Evolutionary conservation across 2,329 filamentous ascomycete species (phyloP).

Genomic region (Aspergillus vadensis): DNA sequence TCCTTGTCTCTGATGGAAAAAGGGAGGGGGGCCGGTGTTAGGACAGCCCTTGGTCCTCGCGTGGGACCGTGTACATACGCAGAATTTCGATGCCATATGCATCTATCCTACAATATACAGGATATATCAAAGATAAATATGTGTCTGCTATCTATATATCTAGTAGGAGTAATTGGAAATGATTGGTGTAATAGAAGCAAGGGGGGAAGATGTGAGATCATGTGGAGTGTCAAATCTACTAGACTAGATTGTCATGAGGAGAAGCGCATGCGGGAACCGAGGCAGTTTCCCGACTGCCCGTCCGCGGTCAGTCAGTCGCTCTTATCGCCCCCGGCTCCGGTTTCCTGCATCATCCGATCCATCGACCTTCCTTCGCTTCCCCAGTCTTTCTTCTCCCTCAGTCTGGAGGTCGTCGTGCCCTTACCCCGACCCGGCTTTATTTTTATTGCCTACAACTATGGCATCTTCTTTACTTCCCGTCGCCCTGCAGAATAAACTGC

Average conservation of each 20-base stretch:
- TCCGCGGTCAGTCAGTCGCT: not conserved
- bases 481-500: slow-evolving; percentile 48
- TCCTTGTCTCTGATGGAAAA: slow-evolving; percentile 26
- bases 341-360: slow-evolving; percentile 19
- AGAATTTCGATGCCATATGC: slow-evolving; percentile 21
- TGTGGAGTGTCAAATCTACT: not conserved
- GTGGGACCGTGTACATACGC: slow-evolving; percentile 36
- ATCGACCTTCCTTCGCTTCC: slow-evolving; percentile 16
- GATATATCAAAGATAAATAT: not conserved
- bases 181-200: no score
- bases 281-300: slow-evolving; percentile 4
- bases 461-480: slow-evolving; percentile 45
- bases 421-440: not conserved
- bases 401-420: slow-evolving; percentile 13
- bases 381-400: slow-evolving; percentile 12
- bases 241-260: not conserved
- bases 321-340: slow-evolving; percentile 6
- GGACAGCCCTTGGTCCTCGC: slow-evolving; percentile 25
- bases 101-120: slow-evolving; percentile 20
- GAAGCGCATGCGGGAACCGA: slow-evolving; percentile 11
- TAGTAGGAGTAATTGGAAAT: no score
- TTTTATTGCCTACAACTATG: slow-evolving; percentile 31
- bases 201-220: no score
- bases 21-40: slow-evolving; percentile 34
- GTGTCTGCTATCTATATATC: not conserved